Evolutionary conservation across 78 protist genomes (phyloP), one percentile per base, ranked within the genome.

Genomic region (Dictyostelium capitatum): DNA sequence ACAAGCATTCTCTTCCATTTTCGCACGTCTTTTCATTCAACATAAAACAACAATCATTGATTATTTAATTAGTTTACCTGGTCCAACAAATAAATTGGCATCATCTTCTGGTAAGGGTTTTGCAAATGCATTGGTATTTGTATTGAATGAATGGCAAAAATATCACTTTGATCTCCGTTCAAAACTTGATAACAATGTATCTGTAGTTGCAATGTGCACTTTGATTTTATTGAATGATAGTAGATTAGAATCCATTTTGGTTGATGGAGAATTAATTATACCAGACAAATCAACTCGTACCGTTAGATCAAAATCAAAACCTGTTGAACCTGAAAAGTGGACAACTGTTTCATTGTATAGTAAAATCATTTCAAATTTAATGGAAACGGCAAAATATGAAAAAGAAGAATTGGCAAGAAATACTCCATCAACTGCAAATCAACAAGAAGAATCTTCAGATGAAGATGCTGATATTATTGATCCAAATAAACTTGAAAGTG

Each of bases 71-170:
- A 41, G 30, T 46, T 12, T 62, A 1, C 87, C 73, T 6, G 32
- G 51, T 46, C 73, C 75, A 62, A 4, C 20, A 10, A 15, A 15
- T n/a, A 10, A 23, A 6, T 37, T 37, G 43, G 1, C 43, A 37
- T 2, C 43, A 37, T 37, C 43, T 37, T 37, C 43, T 37, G 43
- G 43, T 37, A 62, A 62, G n/a, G 70, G 70, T 62, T 9, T 37
- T 10, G 51, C n/a, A 2, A 80, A 7, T 62, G 87, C 78, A 4
- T 47, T 80, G 0, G 46, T 11, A 25, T 50, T 37, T 32, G 70
- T 85, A 17, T 41, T 85, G 46, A 85, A 75, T 48, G 83, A 85
- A 47, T 85, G 92, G 92, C 37, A 37, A 14, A 85, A 85, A 11
- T 59, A n/a, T 37, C 82, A 72, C 47, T 54, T 19, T 2, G 92